Conservation (phyloP, 345 rosid genomes). For the Corchorus capsularis region DNA sequence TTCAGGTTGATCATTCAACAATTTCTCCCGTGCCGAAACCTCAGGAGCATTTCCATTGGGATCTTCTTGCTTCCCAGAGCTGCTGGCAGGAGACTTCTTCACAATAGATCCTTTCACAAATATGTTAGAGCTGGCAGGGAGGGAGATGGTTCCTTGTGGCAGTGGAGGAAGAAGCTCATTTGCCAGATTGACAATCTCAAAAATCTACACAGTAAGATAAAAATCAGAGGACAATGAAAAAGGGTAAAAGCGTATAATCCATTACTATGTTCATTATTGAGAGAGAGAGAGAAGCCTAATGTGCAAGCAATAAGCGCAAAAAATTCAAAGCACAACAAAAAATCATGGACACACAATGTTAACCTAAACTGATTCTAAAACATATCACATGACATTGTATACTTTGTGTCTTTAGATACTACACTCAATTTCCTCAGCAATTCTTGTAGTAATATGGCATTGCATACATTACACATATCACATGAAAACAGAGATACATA, state of each 20-base stretch:
- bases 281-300: too few relatives aligned
- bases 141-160: slow-evolving; percentile 89
- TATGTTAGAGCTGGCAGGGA: slow-evolving; percentile 72
- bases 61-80: slow-evolving; percentile 71
- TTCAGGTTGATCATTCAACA: slow-evolving; percentile 87
- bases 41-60: slow-evolving; percentile 49
- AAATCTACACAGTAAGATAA: slow-evolving; percentile 51
- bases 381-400: background rate
- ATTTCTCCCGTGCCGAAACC: slow-evolving; percentile 80
- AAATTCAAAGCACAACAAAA: background rate
- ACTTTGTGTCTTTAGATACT: background rate
- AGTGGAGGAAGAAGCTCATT: slow-evolving; percentile 98
- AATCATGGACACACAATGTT: background rate
- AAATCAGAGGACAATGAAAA: background rate
- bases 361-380: background rate
- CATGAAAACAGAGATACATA: background rate
- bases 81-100: slow-evolving; percentile 66
- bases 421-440: background rate
- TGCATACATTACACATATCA: slow-evolving; percentile 1
- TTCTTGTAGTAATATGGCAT: background rate
- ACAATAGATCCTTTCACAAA: slow-evolving; percentile 71
- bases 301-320: background rate
- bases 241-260: background rate
- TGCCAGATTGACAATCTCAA: slow-evolving; percentile 98
- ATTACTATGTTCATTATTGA: background rate